Percentiles rank a stretch among this genome's conserved stretches.
These are phyloP conservation scores for Leccinum ochraceum DNA, from an alignment of 768 basidiomycete species.

Conservation along the genomic window DNA sequence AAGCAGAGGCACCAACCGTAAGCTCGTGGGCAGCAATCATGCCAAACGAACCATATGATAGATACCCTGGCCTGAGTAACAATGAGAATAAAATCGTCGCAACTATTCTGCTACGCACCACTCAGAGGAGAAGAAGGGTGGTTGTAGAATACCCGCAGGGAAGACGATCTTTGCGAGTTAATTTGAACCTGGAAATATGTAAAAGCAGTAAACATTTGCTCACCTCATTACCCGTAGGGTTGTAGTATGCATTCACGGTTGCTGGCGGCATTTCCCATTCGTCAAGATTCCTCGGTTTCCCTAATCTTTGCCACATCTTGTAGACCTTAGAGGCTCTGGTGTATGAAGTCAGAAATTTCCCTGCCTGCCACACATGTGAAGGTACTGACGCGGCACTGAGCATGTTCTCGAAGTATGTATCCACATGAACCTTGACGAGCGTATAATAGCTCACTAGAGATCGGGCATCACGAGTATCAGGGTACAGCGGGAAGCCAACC, in stretches of 20 bases:
- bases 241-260: constrained; percentile 87
- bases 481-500: constrained; percentile 90
- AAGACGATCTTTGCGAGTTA: constrained; percentile 73
- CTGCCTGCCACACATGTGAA: background rate
- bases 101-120: constrained; percentile 49
- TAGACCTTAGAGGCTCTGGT: constrained; percentile 56
- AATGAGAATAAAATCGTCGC: constrained; percentile 9
- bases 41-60: constrained; percentile 92
- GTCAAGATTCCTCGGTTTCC: constrained; percentile 64
- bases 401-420: constrained; percentile 85
- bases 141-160: constrained; percentile 92
- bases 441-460: constrained; percentile 77
- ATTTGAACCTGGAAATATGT: background rate
- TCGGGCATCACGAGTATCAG: constrained; percentile 70
- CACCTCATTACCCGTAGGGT: constrained; percentile 86
- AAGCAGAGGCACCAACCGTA: constrained; percentile 50
- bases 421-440: constrained; percentile 59
- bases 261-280: constrained; percentile 90
- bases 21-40: constrained; percentile 92
- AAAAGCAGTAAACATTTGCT: constrained; percentile 3
- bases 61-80: constrained; percentile 75
- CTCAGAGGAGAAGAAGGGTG: constrained; percentile 83
- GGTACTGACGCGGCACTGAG: constrained; percentile 54
- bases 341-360: constrained; percentile 11
- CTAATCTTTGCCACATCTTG: constrained; percentile 76